Evolutionary conservation across 1,284 basidiomycete species (phyloP).

Genomic region (Mycosarcoma maydis): DNA sequence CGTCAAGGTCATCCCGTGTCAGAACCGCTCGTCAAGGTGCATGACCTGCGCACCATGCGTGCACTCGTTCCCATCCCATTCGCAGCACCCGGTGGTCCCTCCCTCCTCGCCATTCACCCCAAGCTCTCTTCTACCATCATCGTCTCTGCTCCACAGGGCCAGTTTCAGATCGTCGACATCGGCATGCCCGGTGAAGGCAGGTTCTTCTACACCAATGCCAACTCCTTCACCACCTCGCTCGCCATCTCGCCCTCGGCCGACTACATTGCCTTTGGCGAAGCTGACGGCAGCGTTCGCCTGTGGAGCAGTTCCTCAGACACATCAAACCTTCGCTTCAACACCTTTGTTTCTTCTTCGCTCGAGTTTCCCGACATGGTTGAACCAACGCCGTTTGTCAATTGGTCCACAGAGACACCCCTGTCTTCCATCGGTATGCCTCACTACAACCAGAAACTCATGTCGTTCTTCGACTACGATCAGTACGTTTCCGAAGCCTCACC

Average conservation of each 20-base stretch:
- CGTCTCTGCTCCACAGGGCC: conserved; percentile 83
- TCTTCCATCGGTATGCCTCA: conserved; percentile 89
- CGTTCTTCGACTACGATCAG: conserved; percentile 73
- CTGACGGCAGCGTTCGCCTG: conserved; percentile 84
- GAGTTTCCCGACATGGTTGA: conserved; percentile 85
- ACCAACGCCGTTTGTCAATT: conserved; percentile 76
- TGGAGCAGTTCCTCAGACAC: conserved; percentile 74
- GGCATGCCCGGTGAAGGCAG: conserved; percentile 75
- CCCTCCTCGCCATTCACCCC: conserved; percentile 85
- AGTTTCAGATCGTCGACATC: conserved; percentile 89
- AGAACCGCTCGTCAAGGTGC: conserved; percentile 91
- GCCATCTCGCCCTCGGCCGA: conserved; percentile 86
- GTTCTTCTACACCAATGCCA: conserved; percentile 75
- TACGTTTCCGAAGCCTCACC: conserved; percentile 67
- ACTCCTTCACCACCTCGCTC: conserved; percentile 81
- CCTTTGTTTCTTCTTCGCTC: conserved; percentile 82
- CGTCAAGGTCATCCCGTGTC: conserved; percentile 83
- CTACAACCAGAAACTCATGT: conserved; percentile 81
- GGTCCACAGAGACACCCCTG: conserved; percentile 86
- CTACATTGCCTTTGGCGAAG: conserved; percentile 91
- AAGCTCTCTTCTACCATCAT: conserved; percentile 80
- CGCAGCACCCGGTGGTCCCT: conserved; percentile 77
- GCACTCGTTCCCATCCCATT: conserved; percentile 85
- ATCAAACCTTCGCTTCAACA: conserved; percentile 77
- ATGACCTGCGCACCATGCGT: conserved; percentile 84